Conservation (phyloP, 2,329 filamentous ascomycete species). For the Botrytis cinerea region DNA sequence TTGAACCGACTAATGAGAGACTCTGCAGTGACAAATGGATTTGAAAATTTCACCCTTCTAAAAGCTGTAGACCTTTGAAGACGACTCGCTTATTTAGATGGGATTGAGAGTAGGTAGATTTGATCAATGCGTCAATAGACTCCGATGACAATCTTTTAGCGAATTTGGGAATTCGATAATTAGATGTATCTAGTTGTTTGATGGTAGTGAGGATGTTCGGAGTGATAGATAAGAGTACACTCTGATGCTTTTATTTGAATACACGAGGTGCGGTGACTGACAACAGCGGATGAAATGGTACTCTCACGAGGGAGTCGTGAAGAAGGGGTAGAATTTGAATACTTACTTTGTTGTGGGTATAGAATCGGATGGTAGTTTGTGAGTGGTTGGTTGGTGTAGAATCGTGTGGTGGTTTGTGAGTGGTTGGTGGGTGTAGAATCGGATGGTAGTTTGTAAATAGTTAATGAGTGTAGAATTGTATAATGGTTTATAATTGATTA, state of each 20-base stretch:
- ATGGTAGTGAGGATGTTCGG: neutral
- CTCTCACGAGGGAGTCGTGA: neutral
- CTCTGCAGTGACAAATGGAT: neutral
- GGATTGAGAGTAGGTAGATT: neutral
- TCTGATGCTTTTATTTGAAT: neutral
- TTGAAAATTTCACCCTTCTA: neutral
- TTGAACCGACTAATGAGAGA: neutral
- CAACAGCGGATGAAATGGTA: neutral
- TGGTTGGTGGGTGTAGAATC: too few species aligned
- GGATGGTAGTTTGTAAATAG: neutral
- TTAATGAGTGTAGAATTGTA: too few species aligned
- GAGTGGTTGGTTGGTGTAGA: neutral
- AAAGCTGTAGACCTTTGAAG: neutral
- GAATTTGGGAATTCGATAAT: neutral
- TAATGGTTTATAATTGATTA: too few species aligned
- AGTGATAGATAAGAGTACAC: neutral
- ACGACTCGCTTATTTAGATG: neutral
- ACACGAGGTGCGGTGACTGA: too few species aligned
- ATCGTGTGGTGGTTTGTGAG: too few species aligned
- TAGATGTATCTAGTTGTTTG: neutral
- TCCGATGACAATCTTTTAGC: neutral
- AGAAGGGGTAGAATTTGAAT: neutral
- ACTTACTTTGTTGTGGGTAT: neutral
- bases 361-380: neutral
- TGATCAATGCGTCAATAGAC: neutral